Evolutionary conservation across 148 eudicot species (phyloP), one percentile per base, ranked within the genome.

Genomic region (Agrostemma githago): DNA sequence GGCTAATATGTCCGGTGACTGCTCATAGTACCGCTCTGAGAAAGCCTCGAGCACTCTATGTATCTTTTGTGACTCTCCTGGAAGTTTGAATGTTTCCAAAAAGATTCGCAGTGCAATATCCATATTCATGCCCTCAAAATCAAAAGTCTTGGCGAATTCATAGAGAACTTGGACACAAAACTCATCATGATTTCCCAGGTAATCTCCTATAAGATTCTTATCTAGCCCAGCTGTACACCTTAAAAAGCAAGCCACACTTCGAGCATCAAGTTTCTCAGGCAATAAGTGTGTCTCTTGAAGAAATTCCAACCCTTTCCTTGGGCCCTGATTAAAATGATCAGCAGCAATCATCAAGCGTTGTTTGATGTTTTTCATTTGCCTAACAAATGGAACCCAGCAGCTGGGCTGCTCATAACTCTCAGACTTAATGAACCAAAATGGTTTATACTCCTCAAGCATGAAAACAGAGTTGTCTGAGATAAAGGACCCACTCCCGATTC

Each of bases 31-130:
- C 79, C 95, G 85, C 83, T 86, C 98, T 1, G 98, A 81, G 76
- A 94, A 94, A 44, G 98, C 97, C 82, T 94, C 97, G 44, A 94
- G 92, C 51, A 94, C 97, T 82, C 98, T 84, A 67, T 91, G 97
- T 67, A 94, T 94, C 87, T 94, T 94, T 82, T 91, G 98, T 6
- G 98, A 63, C 61, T 76, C 79, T 76, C 79, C 79, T 8, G 79
- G 79, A 40, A 76, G 79, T 46, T 56, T 76, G 68, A 76, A 76
- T 16, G 79, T 76, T 54, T 76, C 79, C 79, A 76, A 76, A 76
- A 76, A 69, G 11, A 76, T 76, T 48, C 79, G 68, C 37, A 76
- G 69, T n/a, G 79, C 79, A 69, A 64, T 76, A 69, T 69, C 79
- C 79, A 76, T 26, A 69, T 37, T 76, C 79, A 76, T 76, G 4